phyloP scores from a whole-genome alignment of 345 rosid genomes.

The Acer saccharum region DNA sequence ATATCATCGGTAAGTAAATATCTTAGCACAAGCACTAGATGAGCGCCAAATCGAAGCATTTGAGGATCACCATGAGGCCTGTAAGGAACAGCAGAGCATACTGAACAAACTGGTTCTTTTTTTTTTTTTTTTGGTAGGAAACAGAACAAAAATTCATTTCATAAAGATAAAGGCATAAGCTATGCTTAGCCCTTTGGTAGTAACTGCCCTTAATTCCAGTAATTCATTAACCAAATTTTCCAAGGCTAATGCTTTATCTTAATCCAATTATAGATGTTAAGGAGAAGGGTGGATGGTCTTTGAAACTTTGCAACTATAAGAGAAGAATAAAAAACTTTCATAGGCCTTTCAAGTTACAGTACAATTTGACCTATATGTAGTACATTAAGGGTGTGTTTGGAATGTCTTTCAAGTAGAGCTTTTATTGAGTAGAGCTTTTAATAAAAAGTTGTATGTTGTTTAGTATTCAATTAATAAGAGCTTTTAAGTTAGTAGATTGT shows the following conservation, averaged over 20 bases:
- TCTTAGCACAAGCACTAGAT: conserved; percentile 90
- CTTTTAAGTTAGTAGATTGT: too few species aligned
- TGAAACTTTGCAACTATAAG: neutral
- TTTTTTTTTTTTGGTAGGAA: neutral
- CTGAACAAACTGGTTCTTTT: conserved; percentile 15
- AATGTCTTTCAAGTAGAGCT: too few species aligned
- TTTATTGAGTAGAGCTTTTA: too few species aligned
- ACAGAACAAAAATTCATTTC: neutral
- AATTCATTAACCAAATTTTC: neutral
- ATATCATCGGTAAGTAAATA: conserved; percentile 71
- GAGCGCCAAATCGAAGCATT: conserved; percentile 96
- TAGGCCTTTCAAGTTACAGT: conserved; percentile 14
- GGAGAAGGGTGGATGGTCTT: neutral
- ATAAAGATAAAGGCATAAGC: neutral
- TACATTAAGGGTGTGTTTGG: neutral
- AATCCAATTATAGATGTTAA: conserved; percentile 6
- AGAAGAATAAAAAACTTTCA: neutral
- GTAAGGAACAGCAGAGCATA: conserved; percentile 29
- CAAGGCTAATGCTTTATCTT: neutral
- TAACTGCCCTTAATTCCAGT: neutral
- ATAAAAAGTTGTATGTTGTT: too few species aligned
- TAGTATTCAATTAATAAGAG: too few species aligned
- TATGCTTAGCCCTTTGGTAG: neutral
- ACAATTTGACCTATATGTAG: neutral
- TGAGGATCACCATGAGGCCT: conserved; percentile 99